These are phyloP conservation scores for Lavandula angustifolia DNA, from an alignment of 257 asterid species.

Conservation along the genomic window DNA sequence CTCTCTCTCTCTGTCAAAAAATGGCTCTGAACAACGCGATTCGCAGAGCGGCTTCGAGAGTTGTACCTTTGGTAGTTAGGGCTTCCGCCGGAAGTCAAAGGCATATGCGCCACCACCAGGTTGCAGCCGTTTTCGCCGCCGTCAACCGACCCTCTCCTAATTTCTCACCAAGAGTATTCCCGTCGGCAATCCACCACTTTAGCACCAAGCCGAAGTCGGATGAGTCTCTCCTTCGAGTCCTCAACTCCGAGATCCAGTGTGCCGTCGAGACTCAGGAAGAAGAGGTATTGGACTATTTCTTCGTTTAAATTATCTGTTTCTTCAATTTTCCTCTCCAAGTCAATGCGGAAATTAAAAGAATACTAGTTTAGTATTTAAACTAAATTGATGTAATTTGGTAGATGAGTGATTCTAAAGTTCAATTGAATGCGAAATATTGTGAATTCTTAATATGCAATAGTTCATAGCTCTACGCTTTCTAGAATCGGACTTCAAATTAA, in stretches of 20 bases:
- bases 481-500: too few species aligned
- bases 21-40: slow-evolving; percentile 55
- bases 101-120: slow-evolving; percentile 39
- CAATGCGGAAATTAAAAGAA: neutral
- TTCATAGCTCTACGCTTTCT: too few species aligned
- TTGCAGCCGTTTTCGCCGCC: slow-evolving; percentile 49
- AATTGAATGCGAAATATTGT: neutral
- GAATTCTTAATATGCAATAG: too few species aligned
- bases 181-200: slow-evolving; percentile 46
- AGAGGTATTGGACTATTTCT: slow-evolving; percentile 11
- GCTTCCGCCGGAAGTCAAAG: slow-evolving; percentile 46
- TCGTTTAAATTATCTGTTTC: neutral
- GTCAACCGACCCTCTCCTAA: slow-evolving; percentile 29
- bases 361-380: neutral
- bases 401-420: neutral
- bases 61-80: slow-evolving; percentile 52
- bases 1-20: neutral
- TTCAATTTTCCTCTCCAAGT: neutral
- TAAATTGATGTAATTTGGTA: neutral
- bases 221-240: slow-evolving; percentile 50
- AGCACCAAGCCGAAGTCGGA: slow-evolving; percentile 51
- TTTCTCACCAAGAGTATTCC: slow-evolving; percentile 41
- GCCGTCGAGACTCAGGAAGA: slow-evolving; percentile 48
- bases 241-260: slow-evolving; percentile 56
- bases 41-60: slow-evolving; percentile 55